Evolutionary conservation across 768 basidiomycete genomes (phyloP), one percentile per base, ranked within the genome.

Genomic region (Boletus barrowsii): DNA sequence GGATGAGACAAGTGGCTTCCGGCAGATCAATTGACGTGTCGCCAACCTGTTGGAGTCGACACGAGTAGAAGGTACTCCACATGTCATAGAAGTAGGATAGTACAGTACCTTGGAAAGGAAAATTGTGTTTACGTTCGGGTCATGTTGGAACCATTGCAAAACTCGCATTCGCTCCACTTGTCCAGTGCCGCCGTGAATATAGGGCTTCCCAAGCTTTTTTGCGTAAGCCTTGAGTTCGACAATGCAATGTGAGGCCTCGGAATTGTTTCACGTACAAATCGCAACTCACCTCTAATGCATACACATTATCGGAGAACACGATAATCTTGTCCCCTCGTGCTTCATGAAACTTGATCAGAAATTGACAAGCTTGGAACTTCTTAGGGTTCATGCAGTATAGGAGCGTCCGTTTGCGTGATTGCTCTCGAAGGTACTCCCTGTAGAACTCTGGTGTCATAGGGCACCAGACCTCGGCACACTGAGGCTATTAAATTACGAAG

Each of bases 381-480:
- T 90, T 93, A 14, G 97, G 97, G 67, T 99, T 99, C 97, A 98
- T 99, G 80, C 93, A 98, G 68, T 98, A 98, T 8, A 99, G 77
- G 40, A 99, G 78, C 84, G 97, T 97, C 60, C 91, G 86, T 71
- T 96, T 94, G 55, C 97, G 82, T 33, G 91, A 90, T 68, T 90
- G 88, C 70, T 94, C 91, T 57, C 90, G 80, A 60, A 99, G 81
- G 68, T 99, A 99, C 73, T 99, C 95, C 59, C 92, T 86, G 71
- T 98, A 99, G 70, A 99, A 99, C 69, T 98, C 95, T 6, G 97
- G 96, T 18, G 97, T 96, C 97, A 99, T 98, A 17, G 93, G 92
- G 68, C 97, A 99, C 97, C 97, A 99, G 9, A 99, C 97, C 72
- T 99, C 97, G 15, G 97, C 97, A 68, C 97, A 99, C 92, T 98